Percentiles rank a stretch among this genome's conserved stretches.
Evolutionary conservation across 139 green algal genomes (phyloP).

Genomic region (Tetraselmis chui): DNA sequence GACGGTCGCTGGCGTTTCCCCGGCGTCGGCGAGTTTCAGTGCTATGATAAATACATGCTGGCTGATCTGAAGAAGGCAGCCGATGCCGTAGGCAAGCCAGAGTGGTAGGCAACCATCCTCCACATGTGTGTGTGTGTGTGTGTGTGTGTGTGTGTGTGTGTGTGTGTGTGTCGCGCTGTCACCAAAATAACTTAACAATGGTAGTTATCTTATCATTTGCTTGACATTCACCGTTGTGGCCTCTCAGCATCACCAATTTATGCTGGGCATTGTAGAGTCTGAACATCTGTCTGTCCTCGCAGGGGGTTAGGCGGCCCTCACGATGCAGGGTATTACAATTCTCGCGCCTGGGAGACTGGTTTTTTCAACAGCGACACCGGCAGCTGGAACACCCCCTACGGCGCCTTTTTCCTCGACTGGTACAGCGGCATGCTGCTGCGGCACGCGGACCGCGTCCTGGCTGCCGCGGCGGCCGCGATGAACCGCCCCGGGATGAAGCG

Average conservation of each 20-base stretch:
- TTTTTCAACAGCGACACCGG: constrained; percentile 83
- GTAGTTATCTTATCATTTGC: too few species aligned
- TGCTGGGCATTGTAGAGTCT: too few species aligned
- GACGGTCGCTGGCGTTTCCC: constrained; percentile 92
- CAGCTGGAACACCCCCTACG: constrained; percentile 84
- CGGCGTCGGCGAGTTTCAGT: constrained; percentile 97
- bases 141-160: too few species aligned
- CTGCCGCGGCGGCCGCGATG: constrained; percentile 44
- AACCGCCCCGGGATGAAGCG: constrained; percentile 9
- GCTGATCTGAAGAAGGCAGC: constrained; percentile 55
- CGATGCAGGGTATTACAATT: constrained; percentile 91
- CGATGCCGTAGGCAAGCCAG: constrained; percentile 57
- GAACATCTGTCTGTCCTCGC: too few species aligned
- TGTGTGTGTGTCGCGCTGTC: too few species aligned
- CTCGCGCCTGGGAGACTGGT: constrained; percentile 72
- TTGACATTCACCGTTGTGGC: too few species aligned
- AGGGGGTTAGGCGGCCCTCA: constrained; percentile 84
- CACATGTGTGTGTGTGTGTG: too few species aligned
- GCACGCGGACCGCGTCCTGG: constrained; percentile 82
- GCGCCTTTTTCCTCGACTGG: constrained; percentile 90
- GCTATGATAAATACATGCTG: constrained; percentile 98
- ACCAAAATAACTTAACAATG: too few species aligned
- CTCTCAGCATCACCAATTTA: too few species aligned
- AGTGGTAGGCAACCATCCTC: constrained; percentile 57
- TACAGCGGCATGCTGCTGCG: constrained; percentile 77